Evolutionary conservation across 2,329 filamentous ascomycete genomes (phyloP), one percentile per base, ranked within the genome.

Genomic region (Claviceps digitariae): DNA sequence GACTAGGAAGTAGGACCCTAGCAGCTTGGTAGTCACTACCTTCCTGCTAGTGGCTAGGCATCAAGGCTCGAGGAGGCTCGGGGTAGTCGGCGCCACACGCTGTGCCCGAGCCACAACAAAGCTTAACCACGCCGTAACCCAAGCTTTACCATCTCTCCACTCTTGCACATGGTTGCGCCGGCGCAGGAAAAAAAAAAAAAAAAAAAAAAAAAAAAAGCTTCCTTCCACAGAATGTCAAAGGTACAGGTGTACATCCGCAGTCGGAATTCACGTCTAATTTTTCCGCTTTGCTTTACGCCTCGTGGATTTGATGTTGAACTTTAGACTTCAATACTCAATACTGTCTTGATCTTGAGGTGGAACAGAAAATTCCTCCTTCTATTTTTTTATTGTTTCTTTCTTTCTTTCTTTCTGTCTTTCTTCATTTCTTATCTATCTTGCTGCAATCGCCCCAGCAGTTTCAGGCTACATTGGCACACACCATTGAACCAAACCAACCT

Each of bases 101-200:
- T 36, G 21, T 12, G 1, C 25, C 27, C 20, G 50, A n/a, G 52
- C 48, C 40, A 29, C 51, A 52, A 50, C 27, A 48, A 44, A 53
- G 47, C 47, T 47, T 58, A 55, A 56, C 56, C 56, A 60, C 60
- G 57, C 57, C 54, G n/a, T 58, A 49, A 55, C 12, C 57, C 56
- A 60, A 60, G 57, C 57, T 54, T 58, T 51, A 55, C 12, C 57
- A 57, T 54, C 59, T 61, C 62, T 56, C 61, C 61, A 60, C 60
- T 59, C 61, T 60, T 56, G 59, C 59, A 58, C 60, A 61, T 62
- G 61, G 59, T 59, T 56, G 56, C 57, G 55, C 53, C 15, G 36
- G 36, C 36, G 36, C 36, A n/a, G n/a, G n/a, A n/a, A n/a, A n/a
- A n/a, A n/a, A n/a, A n/a, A n/a, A n/a, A n/a, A n/a, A n/a, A n/a